Evolutionary conservation across 2,329 filamentous ascomycete species (phyloP).

Genomic region (Zymoseptoria crescenta): DNA sequence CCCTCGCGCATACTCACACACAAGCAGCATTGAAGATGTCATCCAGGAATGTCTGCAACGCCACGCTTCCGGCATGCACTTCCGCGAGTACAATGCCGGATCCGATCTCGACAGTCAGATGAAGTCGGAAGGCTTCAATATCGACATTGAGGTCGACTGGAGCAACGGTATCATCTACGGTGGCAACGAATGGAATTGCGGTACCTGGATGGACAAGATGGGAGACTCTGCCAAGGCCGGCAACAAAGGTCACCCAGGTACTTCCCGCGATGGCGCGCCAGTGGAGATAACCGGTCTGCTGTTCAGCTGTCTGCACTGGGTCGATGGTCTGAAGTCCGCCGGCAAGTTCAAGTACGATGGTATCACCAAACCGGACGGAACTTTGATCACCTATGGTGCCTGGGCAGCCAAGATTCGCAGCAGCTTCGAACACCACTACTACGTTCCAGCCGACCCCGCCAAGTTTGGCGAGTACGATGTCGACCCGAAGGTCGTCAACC

Average conservation of each 20-base stretch:
- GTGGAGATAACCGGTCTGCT: conserved; percentile 90
- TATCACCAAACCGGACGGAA: conserved; percentile 47
- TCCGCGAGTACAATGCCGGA: conserved; percentile 90
- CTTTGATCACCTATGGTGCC: conserved; percentile 59
- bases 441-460: conserved; percentile 60
- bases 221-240: conserved; percentile 88
- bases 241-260: conserved; percentile 88
- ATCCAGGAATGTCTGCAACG: conserved; percentile 90
- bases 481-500: conserved; percentile 71
- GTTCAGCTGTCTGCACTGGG: conserved; percentile 83
- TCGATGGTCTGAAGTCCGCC: conserved; percentile 56
- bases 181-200: conserved; percentile 89
- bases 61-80: conserved; percentile 83
- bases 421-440: conserved; percentile 92
- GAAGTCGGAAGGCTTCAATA: conserved; percentile 84
- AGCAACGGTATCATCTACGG: conserved; percentile 83
- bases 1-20: conserved; percentile 71
- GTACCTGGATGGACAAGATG: conserved; percentile 99
- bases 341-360: conserved; percentile 66
- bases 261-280: conserved; percentile 91
- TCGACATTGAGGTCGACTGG: conserved; percentile 89
- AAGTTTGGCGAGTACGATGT: conserved; percentile 75
- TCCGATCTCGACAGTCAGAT: conserved; percentile 85
- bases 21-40: conserved; percentile 77
- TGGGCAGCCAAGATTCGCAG: conserved; percentile 75